Percentiles rank a stretch among this genome's conserved stretches.
Evolutionary conservation across 805 yeast species (phyloP).

Genomic region (Candida rishiriensis): DNA sequence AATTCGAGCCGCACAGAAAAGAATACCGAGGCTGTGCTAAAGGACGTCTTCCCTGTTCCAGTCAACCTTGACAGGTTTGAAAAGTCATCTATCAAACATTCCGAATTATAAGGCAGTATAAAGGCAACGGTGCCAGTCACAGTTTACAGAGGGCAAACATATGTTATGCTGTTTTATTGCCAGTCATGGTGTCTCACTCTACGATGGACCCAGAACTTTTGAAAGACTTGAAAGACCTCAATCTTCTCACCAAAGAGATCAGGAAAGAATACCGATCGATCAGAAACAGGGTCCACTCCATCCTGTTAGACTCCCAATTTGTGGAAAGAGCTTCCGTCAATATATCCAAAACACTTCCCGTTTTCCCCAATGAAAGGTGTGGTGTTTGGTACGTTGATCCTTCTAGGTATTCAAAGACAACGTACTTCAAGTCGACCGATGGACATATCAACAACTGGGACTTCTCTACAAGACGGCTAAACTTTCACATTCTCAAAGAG

Average conservation of each 20-base stretch:
- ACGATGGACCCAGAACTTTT: constrained; percentile 14
- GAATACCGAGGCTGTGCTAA: too few relatives aligned
- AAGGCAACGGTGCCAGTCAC: too few relatives aligned
- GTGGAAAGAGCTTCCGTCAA: constrained; percentile 33
- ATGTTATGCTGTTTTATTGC: too few relatives aligned
- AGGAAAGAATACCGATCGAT: constrained; percentile 47
- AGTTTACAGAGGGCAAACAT: too few relatives aligned
- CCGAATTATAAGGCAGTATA: too few relatives aligned
- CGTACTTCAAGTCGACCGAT: constrained; percentile 87
- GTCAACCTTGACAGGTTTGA: too few relatives aligned
- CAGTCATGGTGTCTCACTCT: too few relatives aligned
- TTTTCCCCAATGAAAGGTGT: constrained; percentile 77
- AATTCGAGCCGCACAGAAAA: too few relatives aligned
- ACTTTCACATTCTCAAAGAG: constrained; percentile 60
- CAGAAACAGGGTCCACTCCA: constrained; percentile 66
- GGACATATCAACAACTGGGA: constrained; percentile 84
- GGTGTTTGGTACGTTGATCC: constrained; percentile 81
- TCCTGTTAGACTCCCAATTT: constrained; percentile 55
- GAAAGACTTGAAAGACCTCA: constrained; percentile 4
- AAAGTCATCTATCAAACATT: too few relatives aligned
- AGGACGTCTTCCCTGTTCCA: too few relatives aligned
- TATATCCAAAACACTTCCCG: constrained; percentile 33
- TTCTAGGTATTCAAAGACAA: constrained; percentile 34
- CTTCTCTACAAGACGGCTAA: constrained; percentile 68
- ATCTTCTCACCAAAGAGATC: constrained; percentile 34